phyloP scores from a whole-genome alignment of 2,329 filamentous ascomycete species.

The Cordyceps militaris region DNA sequence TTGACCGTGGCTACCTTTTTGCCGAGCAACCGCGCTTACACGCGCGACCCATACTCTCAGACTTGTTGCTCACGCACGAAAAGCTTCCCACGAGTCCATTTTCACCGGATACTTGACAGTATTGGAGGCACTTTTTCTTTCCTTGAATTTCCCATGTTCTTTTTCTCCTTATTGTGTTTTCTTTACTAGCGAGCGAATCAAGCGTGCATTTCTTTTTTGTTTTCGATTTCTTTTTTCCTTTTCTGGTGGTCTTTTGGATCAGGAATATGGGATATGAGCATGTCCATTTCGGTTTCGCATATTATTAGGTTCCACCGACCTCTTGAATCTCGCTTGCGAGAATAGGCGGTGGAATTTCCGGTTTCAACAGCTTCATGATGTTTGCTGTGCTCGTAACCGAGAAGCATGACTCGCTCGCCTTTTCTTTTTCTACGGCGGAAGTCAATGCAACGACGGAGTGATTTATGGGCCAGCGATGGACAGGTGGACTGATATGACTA shows the following conservation, averaged over 20 bases:
- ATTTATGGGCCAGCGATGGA: conserved; percentile 8
- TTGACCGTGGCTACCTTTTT: conserved; percentile 13
- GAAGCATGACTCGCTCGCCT: not conserved
- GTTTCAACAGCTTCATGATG: not conserved
- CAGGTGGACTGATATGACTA: conserved; percentile 11
- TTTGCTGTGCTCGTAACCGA: not conserved
- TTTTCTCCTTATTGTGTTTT: conserved; percentile 16
- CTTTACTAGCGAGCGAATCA: conserved; percentile 14
- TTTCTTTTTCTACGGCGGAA: not conserved
- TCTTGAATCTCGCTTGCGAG: not conserved
- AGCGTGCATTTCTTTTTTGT: conserved; percentile 19
- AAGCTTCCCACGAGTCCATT: conserved; percentile 16
- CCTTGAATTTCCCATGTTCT: conserved; percentile 19
- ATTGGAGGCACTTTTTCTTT: conserved; percentile 24
- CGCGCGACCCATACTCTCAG: conserved; percentile 27
- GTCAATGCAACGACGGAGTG: conserved; percentile 3
- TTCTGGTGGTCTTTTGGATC: conserved; percentile 18
- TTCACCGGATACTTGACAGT: conserved; percentile 20
- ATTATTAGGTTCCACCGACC: not conserved
- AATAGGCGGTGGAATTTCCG: not conserved
- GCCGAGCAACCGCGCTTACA: conserved; percentile 21
- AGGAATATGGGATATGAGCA: conserved; percentile 8
- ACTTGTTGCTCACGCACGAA: conserved; percentile 43
- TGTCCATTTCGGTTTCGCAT: not conserved
- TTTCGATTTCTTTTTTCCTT: conserved; percentile 17